Evolutionary conservation across 2,329 filamentous ascomycete species (phyloP).

Genomic region (Simplicillium aogashimaense): DNA sequence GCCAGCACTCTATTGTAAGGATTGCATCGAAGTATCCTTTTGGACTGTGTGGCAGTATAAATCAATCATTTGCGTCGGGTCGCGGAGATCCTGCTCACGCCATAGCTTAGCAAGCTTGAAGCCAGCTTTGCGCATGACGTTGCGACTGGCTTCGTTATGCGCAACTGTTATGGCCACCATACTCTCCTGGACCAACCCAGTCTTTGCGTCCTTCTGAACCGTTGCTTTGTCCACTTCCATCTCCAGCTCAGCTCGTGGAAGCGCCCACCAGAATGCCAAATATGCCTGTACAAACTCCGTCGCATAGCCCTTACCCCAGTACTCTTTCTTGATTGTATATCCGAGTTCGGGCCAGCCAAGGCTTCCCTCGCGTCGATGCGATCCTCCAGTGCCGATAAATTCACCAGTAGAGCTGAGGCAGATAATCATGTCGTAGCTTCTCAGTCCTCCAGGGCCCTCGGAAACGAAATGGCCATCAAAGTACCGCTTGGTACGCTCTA

Average conservation of each 20-base stretch:
- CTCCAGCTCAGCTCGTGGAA: constrained; percentile 28
- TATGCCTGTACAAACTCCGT: constrained; percentile 38
- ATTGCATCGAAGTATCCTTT: neutral
- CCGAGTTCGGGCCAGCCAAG: constrained; percentile 42
- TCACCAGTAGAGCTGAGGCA: constrained; percentile 26
- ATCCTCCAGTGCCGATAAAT: constrained; percentile 33
- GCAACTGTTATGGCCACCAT: constrained; percentile 31
- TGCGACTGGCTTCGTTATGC: constrained; percentile 36
- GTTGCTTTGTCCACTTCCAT: constrained; percentile 23
- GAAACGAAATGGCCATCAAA: constrained; percentile 29
- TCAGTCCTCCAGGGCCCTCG: constrained; percentile 34
- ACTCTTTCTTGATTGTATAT: constrained; percentile 36
- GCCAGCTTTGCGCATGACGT: constrained; percentile 41
- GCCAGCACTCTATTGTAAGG: neutral
- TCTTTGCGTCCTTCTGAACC: constrained; percentile 10
- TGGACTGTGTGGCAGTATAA: constrained; percentile 3
- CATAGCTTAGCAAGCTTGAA: constrained; percentile 32
- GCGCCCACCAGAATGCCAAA: constrained; percentile 26
- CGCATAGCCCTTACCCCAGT: constrained; percentile 39
- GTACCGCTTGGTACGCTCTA: constrained; percentile 24
- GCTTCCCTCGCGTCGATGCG: constrained; percentile 16
- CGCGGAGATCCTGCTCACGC: constrained; percentile 9
- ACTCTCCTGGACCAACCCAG: constrained; percentile 19
- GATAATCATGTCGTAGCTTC: constrained; percentile 33
- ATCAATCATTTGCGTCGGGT: constrained; percentile 1